phyloP scores from a whole-genome alignment of 2,329 filamentous ascomycete genomes.

The Fusarium liriodendri region DNA sequence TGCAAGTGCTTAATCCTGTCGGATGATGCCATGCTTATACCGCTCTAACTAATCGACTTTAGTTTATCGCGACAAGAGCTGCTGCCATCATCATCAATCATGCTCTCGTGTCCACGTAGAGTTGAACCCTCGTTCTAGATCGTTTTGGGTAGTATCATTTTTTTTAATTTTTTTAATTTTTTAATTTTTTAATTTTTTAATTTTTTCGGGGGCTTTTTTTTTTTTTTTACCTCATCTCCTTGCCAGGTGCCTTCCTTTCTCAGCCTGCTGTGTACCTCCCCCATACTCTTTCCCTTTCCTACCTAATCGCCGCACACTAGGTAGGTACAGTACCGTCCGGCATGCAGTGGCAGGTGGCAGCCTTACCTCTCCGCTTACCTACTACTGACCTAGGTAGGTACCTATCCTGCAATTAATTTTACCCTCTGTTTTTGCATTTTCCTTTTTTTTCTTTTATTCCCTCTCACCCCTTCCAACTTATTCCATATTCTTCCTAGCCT shows the following conservation, averaged over 20 bases:
- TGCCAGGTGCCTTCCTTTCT: neutral
- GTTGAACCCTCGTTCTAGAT: conserved; percentile 3
- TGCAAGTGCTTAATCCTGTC: neutral
- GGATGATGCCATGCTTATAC: conserved; percentile 8
- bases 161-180: neutral
- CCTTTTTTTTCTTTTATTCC: neutral
- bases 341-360: neutral
- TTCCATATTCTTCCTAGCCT: conserved; percentile 19
- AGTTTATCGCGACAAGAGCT: neutral
- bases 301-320: neutral
- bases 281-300: conserved; percentile 2
- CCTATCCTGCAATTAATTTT: neutral
- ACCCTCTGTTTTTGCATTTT: neutral
- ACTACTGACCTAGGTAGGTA: neutral
- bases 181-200: neutral
- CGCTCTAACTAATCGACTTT: neutral
- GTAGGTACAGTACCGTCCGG: neutral
- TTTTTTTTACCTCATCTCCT: neutral
- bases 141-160: conserved; percentile 13
- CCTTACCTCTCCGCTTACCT: neutral
- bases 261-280: neutral
- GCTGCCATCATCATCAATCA: conserved; percentile 17
- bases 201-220: neutral
- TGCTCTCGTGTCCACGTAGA: neutral
- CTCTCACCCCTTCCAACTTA: neutral